Evolutionary conservation across 495 filamentous ascomycete genomes (phyloP).

Genomic region (Penicillium lagena): DNA sequence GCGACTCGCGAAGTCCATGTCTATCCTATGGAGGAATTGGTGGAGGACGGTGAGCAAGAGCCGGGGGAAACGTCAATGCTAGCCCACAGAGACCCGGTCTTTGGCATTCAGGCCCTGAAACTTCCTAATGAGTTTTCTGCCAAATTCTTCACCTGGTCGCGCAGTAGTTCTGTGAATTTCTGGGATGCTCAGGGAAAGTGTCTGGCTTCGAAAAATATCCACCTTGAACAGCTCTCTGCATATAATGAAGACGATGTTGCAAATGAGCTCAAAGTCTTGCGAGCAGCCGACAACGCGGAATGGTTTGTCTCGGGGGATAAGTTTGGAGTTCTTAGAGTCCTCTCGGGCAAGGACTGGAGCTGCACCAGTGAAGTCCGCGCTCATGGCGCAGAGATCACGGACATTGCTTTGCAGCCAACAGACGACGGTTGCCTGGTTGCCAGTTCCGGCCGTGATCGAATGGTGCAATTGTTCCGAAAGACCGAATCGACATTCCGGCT

Average conservation of each 20-base stretch:
- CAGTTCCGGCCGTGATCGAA: conserved; percentile 80
- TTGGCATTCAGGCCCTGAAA: conserved; percentile 63
- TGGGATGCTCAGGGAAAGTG: conserved; percentile 73
- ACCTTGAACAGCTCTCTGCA: conserved; percentile 56
- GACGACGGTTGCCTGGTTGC: conserved; percentile 52
- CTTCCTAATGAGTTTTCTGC: conserved; percentile 50
- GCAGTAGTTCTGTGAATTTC: conserved; percentile 66
- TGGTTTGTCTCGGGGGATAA: conserved; percentile 79
- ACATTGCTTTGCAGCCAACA: conserved; percentile 55
- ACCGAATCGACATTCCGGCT: conserved; percentile 47
- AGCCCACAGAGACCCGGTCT: conserved; percentile 71
- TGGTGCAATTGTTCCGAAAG: conserved; percentile 76
- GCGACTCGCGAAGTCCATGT: conserved; percentile 65
- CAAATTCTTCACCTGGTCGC: conserved; percentile 83
- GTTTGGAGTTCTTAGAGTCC: conserved; percentile 63
- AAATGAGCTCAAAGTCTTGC: conserved; percentile 73
- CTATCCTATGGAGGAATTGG: conserved; percentile 32
- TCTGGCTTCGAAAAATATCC: conserved; percentile 53
- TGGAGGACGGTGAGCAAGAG: conserved; percentile 25
- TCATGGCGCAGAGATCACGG: conserved; percentile 79
- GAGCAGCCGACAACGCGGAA: conserved; percentile 51
- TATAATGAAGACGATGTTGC: conserved; percentile 47
- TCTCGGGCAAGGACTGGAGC: conserved; percentile 39
- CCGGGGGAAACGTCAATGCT: conserved; percentile 36
- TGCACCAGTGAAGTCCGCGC: conserved; percentile 67